phyloP scores from a whole-genome alignment of 768 basidiomycete genomes.

The Trametes meyenii region DNA sequence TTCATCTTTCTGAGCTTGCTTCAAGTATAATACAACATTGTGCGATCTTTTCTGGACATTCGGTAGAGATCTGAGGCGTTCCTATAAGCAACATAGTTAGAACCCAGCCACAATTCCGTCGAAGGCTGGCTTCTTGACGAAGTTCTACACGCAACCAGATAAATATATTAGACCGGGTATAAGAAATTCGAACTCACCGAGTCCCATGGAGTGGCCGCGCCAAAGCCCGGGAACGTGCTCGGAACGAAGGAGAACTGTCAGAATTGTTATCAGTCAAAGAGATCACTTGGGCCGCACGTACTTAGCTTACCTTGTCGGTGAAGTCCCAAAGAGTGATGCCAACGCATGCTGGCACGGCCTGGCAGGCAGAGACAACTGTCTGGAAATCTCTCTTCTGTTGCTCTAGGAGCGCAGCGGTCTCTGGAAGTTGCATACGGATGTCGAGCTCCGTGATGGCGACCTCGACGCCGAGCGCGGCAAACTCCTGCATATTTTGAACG shows the following conservation, averaged over 20 bases:
- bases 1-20: no score
- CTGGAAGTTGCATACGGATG: constrained; percentile 63
- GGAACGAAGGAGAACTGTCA: constrained; percentile 39
- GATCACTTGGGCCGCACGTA: no score
- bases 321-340: constrained; percentile 47
- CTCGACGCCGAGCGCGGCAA: constrained; percentile 62
- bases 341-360: constrained; percentile 38
- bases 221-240: constrained; percentile 37
- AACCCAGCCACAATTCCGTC: constrained; percentile 32
- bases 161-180: background rate
- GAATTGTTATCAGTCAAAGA: background rate
- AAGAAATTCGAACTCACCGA: constrained; percentile 18
- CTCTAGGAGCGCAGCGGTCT: constrained; percentile 48
- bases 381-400: constrained; percentile 63
- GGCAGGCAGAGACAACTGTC: constrained; percentile 55
- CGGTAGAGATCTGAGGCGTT: no score
- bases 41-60: no score
- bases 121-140: constrained; percentile 31
- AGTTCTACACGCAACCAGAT: constrained; percentile 23
- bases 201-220: constrained; percentile 37
- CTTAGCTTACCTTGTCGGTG: constrained; percentile 37
- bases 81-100: background rate
- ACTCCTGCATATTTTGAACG: constrained; percentile 49
- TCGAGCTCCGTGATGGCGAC: constrained; percentile 73
- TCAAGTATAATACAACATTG: background rate